These are phyloP conservation scores for Haberlea rhodopensis DNA, from an alignment of 257 asterid genomes.

Conservation along the genomic window DNA sequence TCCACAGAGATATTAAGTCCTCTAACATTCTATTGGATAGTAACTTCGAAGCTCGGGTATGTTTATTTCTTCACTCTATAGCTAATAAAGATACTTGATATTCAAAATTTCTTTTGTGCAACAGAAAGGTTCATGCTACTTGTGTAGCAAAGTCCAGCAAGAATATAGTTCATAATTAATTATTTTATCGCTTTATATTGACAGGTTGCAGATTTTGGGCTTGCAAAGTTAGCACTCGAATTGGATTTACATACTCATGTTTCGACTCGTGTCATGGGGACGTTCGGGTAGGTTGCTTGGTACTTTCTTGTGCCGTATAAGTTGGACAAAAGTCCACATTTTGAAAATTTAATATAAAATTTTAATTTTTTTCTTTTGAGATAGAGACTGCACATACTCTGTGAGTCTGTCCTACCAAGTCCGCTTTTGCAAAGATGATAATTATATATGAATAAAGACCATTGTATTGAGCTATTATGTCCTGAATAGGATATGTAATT, in stretches of 20 bases:
- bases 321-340: background rate
- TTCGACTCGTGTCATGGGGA: conserved; percentile 93
- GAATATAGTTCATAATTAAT: conserved; percentile 2
- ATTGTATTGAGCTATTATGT: background rate
- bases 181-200: conserved; percentile 10
- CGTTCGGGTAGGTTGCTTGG: conserved; percentile 63
- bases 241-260: conserved; percentile 68
- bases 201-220: conserved; percentile 94
- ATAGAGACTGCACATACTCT: background rate
- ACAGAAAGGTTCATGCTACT: conserved; percentile 17
- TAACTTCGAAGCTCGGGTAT: conserved; percentile 84
- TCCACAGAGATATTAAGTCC: conserved; percentile 87
- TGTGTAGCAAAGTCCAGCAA: background rate
- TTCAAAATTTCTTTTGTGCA: conserved; percentile 3
- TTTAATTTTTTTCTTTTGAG: background rate
- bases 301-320: no score
- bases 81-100: background rate
- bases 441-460: background rate
- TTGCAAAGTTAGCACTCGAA: conserved; percentile 80
- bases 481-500: background rate
- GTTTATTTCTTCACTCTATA: conserved; percentile 8
- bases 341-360: background rate
- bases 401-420: background rate
- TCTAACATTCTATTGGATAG: conserved; percentile 80
- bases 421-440: background rate